Evolutionary conservation across 257 asterid species (phyloP).

Genomic region (Parsonsia alboflavescens): DNA sequence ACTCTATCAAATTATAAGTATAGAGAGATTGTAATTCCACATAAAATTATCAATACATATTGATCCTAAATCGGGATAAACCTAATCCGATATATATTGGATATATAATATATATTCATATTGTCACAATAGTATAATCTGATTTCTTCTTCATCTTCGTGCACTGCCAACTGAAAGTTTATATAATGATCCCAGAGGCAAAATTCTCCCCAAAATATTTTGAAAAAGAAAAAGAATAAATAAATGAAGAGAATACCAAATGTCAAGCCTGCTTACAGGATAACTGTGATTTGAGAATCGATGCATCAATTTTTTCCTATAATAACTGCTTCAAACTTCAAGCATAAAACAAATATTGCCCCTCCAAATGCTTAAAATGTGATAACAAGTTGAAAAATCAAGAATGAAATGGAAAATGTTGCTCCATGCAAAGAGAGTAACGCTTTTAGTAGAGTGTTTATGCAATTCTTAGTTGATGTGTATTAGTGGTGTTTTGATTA

Average conservation of each 20-base stretch:
- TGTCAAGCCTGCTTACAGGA: background rate
- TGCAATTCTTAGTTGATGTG: background rate
- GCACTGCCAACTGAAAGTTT: background rate
- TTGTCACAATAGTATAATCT: no score
- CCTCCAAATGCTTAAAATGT: background rate
- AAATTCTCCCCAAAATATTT: background rate
- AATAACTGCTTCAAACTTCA: background rate
- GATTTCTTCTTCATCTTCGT: background rate
- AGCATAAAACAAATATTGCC: background rate
- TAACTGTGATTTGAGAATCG: background rate
- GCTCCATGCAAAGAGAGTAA: background rate
- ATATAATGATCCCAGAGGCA: background rate
- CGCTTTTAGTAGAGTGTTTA: background rate
- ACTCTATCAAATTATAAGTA: no score
- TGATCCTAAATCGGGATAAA: no score
- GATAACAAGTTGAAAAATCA: constrained; percentile 1
- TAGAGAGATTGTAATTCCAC: no score
- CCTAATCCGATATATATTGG: no score
- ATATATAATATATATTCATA: no score
- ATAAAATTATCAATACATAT: no score
- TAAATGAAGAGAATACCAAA: background rate
- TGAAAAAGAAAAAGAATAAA: background rate
- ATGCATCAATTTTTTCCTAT: no score
- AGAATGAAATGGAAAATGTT: background rate
- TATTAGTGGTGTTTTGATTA: background rate